Evolutionary conservation across 2,329 filamentous ascomycete species (phyloP).

Genomic region (Capronia americana): DNA sequence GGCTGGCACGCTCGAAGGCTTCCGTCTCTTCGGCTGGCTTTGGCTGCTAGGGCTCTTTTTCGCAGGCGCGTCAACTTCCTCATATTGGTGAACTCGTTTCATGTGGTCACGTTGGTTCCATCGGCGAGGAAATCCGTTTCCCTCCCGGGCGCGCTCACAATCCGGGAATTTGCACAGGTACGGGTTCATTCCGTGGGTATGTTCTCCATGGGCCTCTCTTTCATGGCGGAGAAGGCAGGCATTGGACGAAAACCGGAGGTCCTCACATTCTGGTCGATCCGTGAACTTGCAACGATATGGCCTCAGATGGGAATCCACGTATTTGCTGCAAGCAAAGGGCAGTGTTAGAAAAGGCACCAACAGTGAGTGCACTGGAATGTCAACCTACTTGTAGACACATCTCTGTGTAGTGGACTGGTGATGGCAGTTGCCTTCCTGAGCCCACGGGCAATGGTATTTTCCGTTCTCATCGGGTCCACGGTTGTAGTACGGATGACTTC

Average conservation of each 20-base stretch:
- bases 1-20: slow-evolving; percentile 20
- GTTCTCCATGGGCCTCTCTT: slow-evolving; percentile 93
- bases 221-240: slow-evolving; percentile 94
- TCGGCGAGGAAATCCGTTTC: slow-evolving; percentile 89
- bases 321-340: slow-evolving; percentile 70
- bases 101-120: slow-evolving; percentile 98
- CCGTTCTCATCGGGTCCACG: slow-evolving; percentile 62
- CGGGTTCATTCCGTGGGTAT: slow-evolving; percentile 91
- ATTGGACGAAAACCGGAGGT: slow-evolving; percentile 90
- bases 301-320: slow-evolving; percentile 94
- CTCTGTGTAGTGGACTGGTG: slow-evolving; percentile 96
- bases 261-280: slow-evolving; percentile 73
- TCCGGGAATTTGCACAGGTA: slow-evolving; percentile 87
- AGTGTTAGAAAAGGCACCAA: slow-evolving; percentile 39
- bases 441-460: slow-evolving; percentile 91
- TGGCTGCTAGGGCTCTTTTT: slow-evolving; percentile 26
- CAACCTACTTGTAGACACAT: slow-evolving; percentile 95
- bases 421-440: slow-evolving; percentile 71
- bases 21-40: slow-evolving; percentile 35
- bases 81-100: slow-evolving; percentile 83
- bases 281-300: slow-evolving; percentile 85
- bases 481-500: slow-evolving; percentile 38
- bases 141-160: slow-evolving; percentile 80
- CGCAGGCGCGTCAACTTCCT: slow-evolving; percentile 37
- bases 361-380: slow-evolving; percentile 6